Evolutionary conservation across 2,329 filamentous ascomycete species (phyloP), one percentile per base, ranked within the genome.

Genomic region (Fusarium oligoseptatum): DNA sequence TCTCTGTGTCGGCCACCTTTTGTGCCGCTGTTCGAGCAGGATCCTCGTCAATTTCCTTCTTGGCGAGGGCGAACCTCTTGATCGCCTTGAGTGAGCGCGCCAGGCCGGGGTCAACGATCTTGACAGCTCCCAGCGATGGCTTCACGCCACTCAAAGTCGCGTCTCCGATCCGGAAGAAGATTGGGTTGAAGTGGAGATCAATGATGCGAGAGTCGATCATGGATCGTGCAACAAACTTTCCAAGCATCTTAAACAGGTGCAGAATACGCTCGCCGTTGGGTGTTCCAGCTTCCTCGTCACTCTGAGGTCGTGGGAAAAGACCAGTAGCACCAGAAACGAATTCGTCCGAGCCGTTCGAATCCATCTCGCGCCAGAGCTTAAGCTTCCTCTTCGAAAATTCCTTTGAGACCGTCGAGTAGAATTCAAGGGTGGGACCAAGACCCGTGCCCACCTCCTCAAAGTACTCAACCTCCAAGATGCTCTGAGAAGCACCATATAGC

Each of bases 181-280:
- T 97, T 2, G 97, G 94, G 81, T 98, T 99, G 84, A 99, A 97
- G 66, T 96, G 97, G 75, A 99, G 92, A 79, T 99, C 97, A 76
- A 99, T 98, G 81, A 99, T 98, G 64, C 97, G 91, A 1, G 96
- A 98, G 82, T 99, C 97, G 63, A 99, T 92, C 97, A 99, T 98
- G 0, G 97, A 98, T 60, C 97, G 92, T 34, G 97, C 97, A 57
- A 98, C 95, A 82, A 99, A 99, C 81, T 98, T 98, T 77, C 97
- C 97, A 24, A 99, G 92, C 80, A 96, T 93, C 83, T 93, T 97
- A 87, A 98, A 99, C 20, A 98, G 85, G 77, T 97, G 92, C 37
- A 98, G 86, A 45, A 97, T 92, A 76, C 94, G 94, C 84, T 96
- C 94, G n/a, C 95, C 95, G 67, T 94, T 93, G 56, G 97, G 93